Percentiles rank a stretch among this genome's conserved stretches.
Conservation (phyloP, 768 basidiomycete genomes). For the Butyriboletus loyo region DNA sequence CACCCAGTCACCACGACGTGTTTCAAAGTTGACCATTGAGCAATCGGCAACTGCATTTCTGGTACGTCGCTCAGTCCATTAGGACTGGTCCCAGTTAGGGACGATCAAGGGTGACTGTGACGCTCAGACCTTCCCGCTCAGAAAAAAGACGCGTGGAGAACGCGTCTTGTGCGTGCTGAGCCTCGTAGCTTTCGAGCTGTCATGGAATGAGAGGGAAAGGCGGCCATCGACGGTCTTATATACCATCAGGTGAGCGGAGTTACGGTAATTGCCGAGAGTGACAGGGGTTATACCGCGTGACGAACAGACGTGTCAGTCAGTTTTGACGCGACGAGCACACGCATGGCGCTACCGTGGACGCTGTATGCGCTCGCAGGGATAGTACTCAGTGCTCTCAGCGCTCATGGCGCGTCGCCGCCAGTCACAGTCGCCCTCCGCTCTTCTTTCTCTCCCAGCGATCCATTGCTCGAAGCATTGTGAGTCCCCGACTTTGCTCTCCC, state of each 20-base stretch:
- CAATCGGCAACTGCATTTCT: constrained; percentile 25
- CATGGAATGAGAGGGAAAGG: neutral
- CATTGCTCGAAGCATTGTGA: constrained; percentile 31
- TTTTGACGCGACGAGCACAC: constrained; percentile 1
- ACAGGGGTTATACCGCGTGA: constrained; percentile 18
- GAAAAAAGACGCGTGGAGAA: constrained; percentile 17
- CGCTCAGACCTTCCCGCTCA: constrained; percentile 37
- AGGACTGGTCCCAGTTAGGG: constrained; percentile 28
- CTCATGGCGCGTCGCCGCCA: constrained; percentile 27
- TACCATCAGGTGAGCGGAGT: constrained; percentile 15
- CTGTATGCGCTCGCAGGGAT: constrained; percentile 18
- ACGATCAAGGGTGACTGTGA: constrained; percentile 29
- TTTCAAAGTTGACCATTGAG: constrained; percentile 25
- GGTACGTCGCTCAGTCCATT: constrained; percentile 27
- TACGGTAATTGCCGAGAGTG: constrained; percentile 10
- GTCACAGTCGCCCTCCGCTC: constrained; percentile 30
- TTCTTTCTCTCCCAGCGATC: constrained; percentile 26
- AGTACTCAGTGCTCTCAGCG: constrained; percentile 12
- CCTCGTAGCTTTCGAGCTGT: constrained; percentile 32
- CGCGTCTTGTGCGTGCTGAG: constrained; percentile 28
- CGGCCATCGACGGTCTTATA: constrained; percentile 3
- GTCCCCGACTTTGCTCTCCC: constrained; percentile 3
- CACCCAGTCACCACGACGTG: constrained; percentile 28
- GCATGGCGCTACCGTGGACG: constrained; percentile 5
- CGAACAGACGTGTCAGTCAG: constrained; percentile 7